Evolutionary conservation across 2,329 filamentous ascomycete genomes (phyloP).

Genomic region (Trichoderma sp.): DNA sequence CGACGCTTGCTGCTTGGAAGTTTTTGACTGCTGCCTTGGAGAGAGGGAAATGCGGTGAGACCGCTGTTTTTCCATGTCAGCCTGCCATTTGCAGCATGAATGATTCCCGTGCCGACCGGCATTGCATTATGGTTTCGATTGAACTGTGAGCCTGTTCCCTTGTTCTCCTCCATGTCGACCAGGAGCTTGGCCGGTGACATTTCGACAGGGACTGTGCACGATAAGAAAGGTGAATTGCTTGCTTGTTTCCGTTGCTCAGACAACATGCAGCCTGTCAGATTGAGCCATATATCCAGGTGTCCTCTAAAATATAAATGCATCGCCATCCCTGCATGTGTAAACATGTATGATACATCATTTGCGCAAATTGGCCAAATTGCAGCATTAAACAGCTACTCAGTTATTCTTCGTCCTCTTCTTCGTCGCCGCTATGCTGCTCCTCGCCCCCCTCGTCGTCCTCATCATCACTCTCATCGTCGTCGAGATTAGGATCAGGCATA

Average conservation of each 20-base stretch:
- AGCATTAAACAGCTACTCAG: neutral
- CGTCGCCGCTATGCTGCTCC: conserved; percentile 7
- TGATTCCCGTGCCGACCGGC: neutral
- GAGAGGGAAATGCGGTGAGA: neutral
- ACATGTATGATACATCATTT: neutral
- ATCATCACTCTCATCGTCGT: conserved; percentile 44
- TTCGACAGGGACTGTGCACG: neutral
- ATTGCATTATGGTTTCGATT: neutral
- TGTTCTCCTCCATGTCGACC: neutral
- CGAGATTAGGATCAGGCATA: conserved; percentile 64
- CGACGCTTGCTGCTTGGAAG: neutral
- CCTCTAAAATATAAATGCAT: neutral
- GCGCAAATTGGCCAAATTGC: neutral
- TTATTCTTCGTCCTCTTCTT: neutral
- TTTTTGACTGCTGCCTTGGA: neutral
- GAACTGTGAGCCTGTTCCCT: neutral
- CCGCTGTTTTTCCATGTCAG: neutral
- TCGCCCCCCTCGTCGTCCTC: conserved; percentile 34
- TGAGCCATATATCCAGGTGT: neutral
- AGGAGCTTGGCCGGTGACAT: neutral
- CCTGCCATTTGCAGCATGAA: neutral
- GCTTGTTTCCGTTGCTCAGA: neutral
- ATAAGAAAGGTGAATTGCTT: neutral
- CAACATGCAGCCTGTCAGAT: neutral
- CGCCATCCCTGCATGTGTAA: neutral